Base-by-base conservation (phyloP, 306 rosid genomes). In the Rosa chinensis region DNA sequence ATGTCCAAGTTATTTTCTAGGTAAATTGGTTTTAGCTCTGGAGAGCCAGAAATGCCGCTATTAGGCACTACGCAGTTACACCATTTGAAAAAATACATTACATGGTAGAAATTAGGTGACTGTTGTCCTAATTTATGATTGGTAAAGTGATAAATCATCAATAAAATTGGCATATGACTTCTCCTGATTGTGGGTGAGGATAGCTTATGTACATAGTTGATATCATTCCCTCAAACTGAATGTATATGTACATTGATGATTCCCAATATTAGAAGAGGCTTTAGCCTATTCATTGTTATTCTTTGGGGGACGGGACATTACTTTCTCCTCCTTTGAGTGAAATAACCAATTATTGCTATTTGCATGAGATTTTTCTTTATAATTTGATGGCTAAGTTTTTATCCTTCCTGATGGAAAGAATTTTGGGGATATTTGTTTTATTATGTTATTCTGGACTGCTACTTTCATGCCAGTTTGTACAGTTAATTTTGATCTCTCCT, bases 101-200 rank as follows among this genome's bases (percentile, higher is more conserved):
- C 17, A 47, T 56, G 49, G 28, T 35, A 37, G 48, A 35, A 16
- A 73, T 4, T 69, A n/a, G 35, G 52, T 25, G 40, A 32, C 39
- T 72, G 68, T 50, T 80, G 42, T 53, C 66, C 32, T 66, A 8
- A 18, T 35, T 43, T 13, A 20, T 55, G 40, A 44, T 48, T 58
- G 66, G 61, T 66, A 53, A 61, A 72, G 20, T 55, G 5, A 80
- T 66, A 40, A 70, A 59, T 49, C 40, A 14, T 45, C 56, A 23
- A 44, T 73, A 25, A 11, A 61, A 61, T 61, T 61, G 67, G 8
- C 1, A 62, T 9, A 7, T 2, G 70, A 39, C 42, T 66, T 66
- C 71, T 66, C 47, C 21, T 66, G 44, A 66, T 66, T 0, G 12
- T 66, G 47, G 39, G 67, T 28, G 67, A 23, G 45, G 70, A 39